Conservation (phyloP, 75 land plant genomes). For the Isoetes taiwanensis region DNA sequence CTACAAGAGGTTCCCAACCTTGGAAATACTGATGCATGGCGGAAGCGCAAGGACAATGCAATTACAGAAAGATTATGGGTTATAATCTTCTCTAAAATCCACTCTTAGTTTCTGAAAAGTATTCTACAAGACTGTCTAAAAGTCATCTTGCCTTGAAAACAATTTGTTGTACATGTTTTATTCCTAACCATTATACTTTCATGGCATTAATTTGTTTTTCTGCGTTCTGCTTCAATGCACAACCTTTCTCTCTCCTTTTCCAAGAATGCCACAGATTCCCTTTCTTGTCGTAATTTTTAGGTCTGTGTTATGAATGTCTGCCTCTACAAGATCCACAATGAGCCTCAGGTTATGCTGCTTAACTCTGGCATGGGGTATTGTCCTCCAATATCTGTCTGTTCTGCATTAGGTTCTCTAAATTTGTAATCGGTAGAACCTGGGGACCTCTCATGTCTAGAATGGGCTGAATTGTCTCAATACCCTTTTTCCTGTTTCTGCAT, state of each 20-base stretch:
- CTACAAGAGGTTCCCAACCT: slow-evolving; percentile 84
- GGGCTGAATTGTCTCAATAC: slow-evolving; percentile 52
- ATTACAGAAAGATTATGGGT: slow-evolving; percentile 57
- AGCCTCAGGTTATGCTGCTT: slow-evolving; percentile 78
- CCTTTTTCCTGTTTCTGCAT: slow-evolving; percentile 57
- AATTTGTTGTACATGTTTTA: slow-evolving; percentile 32
- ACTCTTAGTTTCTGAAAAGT: slow-evolving; percentile 38
- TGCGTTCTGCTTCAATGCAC: slow-evolving; percentile 31
- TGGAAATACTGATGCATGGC: slow-evolving; percentile 51
- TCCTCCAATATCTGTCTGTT: slow-evolving; percentile 49
- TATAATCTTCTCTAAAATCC: slow-evolving; percentile 52
- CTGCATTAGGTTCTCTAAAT: slow-evolving; percentile 86
- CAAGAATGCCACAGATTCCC: slow-evolving; percentile 32
- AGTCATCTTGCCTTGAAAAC: slow-evolving; percentile 39
- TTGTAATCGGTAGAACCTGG: slow-evolving; percentile 74
- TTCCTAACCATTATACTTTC: slow-evolving; percentile 35
- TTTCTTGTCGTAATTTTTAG: slow-evolving; percentile 34
- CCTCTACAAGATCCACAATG: slow-evolving; percentile 73
- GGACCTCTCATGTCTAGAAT: slow-evolving; percentile 95
- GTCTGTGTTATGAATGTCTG: slow-evolving; percentile 46
- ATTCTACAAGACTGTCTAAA: slow-evolving; percentile 42
- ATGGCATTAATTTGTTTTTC: slow-evolving; percentile 46
- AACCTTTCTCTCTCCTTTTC: slow-evolving; percentile 43
- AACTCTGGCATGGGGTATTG: slow-evolving; percentile 84
- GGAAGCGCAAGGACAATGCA: slow-evolving; percentile 71